Percentiles rank a stretch among this genome's conserved stretches.
These are phyloP conservation scores for Linum trigynum DNA, from an alignment of 345 rosid species.

Conservation along the genomic window DNA sequence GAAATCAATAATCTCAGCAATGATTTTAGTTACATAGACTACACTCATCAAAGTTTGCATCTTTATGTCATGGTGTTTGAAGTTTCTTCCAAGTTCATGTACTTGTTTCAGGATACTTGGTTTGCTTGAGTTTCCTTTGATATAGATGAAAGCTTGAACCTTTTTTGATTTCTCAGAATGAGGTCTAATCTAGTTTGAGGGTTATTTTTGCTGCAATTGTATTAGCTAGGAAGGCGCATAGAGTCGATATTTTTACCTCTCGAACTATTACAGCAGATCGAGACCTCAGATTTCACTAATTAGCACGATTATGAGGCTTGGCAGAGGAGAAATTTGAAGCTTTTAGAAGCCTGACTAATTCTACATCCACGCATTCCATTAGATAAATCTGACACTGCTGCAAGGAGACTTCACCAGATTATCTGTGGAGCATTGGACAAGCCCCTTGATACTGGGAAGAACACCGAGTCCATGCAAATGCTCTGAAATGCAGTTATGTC, in stretches of 20 bases:
- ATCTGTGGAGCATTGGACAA: slow-evolving; percentile 7
- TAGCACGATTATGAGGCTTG: slow-evolving; percentile 9
- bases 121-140: too few relatives aligned
- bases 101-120: neutral
- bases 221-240: slow-evolving; percentile 11
- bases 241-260: slow-evolving; percentile 6
- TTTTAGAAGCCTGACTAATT: slow-evolving; percentile 7
- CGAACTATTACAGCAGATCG: slow-evolving; percentile 6
- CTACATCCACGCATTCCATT: neutral
- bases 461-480: slow-evolving; percentile 3
- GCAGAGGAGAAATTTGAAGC: slow-evolving; percentile 10
- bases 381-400: slow-evolving; percentile 1
- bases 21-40: too few relatives aligned
- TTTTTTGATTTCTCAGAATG: neutral
- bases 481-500: slow-evolving; percentile 9
- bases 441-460: slow-evolving; percentile 6
- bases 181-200: neutral
- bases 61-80: neutral
- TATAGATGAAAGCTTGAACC: neutral
- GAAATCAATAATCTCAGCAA: neutral
- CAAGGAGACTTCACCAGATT: slow-evolving; percentile 5
- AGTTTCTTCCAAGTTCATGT: neutral
- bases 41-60: neutral
- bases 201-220: neutral
- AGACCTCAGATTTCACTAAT: slow-evolving; percentile 6